Evolutionary conservation across 139 green algal species (phyloP), one percentile per base, ranked within the genome.

Genomic region (Tetraselmis striata): DNA sequence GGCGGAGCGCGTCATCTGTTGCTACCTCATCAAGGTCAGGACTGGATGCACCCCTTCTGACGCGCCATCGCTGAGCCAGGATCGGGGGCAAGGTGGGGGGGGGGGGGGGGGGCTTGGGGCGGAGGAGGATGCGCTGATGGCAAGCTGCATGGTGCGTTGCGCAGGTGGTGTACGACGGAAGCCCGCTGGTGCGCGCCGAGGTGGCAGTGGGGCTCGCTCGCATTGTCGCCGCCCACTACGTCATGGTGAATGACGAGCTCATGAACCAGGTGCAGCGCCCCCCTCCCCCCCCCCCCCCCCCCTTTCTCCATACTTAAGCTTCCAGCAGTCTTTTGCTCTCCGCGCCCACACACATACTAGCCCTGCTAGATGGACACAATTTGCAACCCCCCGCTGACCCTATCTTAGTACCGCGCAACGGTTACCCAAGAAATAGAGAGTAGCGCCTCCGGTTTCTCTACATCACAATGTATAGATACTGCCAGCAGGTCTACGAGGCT

Each of bases 181-280:
- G 85, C 79, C 85, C 91, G 26, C 29, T 95, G 76, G 93, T 96
- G 74, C 86, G 94, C n/a, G 83, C 81, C 23, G 95, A 98, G 87
- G 83, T 96, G 30, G 94, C 92, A 0, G 85, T 90, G 23, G 88
- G 91, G 22, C 90, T 97, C 26, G 91, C 88, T 0, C 89, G 94
- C 31, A 82, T 97, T 32, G 90, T 92, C 2, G 78, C 84, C 22
- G 92, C 88, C 23, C 90, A 95, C 78, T 83, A 77, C 0, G 45
- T 84, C 24, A 78, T 85, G 76, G 95, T 90, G 87, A 84, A 89
- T 77, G 76, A 77, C 74, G 82, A 27, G 26, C 29, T 87, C 29
- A 31, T 82, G 28, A 22, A 28, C 5, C 74, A 83, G 0, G 76
- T 82, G 31, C 81, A 86, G 75, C 75, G 82, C 28, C 28, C 5